Base-by-base conservation (phyloP, 108 stramenopile species). In the Phaeodactylum tricornutum region DNA sequence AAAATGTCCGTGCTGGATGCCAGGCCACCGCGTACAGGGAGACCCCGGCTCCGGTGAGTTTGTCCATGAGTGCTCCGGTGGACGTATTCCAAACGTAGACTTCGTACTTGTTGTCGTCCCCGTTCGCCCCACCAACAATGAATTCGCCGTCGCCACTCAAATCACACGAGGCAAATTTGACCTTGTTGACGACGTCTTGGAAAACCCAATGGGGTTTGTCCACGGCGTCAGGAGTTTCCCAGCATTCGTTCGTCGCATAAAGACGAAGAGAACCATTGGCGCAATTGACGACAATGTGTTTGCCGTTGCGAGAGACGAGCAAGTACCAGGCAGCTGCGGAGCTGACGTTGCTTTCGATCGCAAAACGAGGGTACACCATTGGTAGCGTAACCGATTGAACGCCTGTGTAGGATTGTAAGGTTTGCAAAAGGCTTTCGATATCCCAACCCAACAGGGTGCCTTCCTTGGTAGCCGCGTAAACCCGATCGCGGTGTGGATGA, bases 1-100 rank as follows among this genome's bases (percentile, higher is more conserved):
- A 48, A 42, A 82, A 83, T 11, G 80, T 63, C 7, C 88, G 67
- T 2, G 87, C 77, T n/a, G 87, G 87, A 62, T 88, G 87, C 66
- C 76, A 88, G 40, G 79, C 64, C 2, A 88, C 62, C 50, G 64
- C 57, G 42, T 79, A 62, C 2, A 88, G 40, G 4, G 62, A 38
- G 14, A 71, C 70, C 20, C 67, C 49, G 1, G 87, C 68, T 3
- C 87, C 87, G 2, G 65, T 84, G 11, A 88, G 47, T 56, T 74
- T 83, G 62, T 88, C 87, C 47, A 82, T 63, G 28, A 88, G 50
- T 19, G 52, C 75, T 26, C 87, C 87, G 11, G 87, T 88, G 14
- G 71, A 35, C 3, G 73, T 63, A 30, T 74, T 84, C 87, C 82
- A 88, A 15, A 88, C 43, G 47, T 74, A 84, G 0, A 88, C 50